Evolutionary conservation across 176 grass and related monocot genomes (phyloP).

Genomic region (Pharus latifolius): DNA sequence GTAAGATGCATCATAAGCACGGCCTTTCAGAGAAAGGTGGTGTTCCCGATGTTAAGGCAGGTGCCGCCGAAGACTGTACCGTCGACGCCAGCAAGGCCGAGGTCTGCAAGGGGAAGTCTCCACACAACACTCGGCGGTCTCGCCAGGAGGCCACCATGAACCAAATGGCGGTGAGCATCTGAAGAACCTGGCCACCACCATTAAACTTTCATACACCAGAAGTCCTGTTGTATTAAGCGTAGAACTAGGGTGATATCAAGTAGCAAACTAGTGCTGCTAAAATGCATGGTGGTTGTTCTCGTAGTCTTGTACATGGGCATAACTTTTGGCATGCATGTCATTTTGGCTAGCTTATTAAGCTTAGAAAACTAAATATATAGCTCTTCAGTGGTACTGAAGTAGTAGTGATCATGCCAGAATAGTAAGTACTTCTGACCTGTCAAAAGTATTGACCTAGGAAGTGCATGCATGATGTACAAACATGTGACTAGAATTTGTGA

Average conservation of each 20-base stretch:
- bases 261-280: too few relatives aligned
- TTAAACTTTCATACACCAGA: too few relatives aligned
- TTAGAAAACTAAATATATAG: too few relatives aligned
- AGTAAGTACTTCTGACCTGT: neutral
- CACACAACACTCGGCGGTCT: neutral
- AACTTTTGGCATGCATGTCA: too few relatives aligned
- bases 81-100: neutral
- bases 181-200: neutral
- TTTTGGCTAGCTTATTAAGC: too few relatives aligned
- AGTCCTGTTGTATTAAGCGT: too few relatives aligned
- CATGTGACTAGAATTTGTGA: too few relatives aligned
- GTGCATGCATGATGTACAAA: neutral
- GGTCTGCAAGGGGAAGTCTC: constrained; percentile 17
- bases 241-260: too few relatives aligned
- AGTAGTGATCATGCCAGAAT: too few relatives aligned
- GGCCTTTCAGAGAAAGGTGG: neutral
- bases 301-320: too few relatives aligned
- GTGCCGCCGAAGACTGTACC: neutral
- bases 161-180: constrained; percentile 36
- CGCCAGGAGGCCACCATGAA: constrained; percentile 21
- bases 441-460: neutral
- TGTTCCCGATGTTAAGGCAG: neutral
- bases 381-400: neutral
- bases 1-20: constrained; percentile 19
- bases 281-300: too few relatives aligned